Evolutionary conservation across 2,329 filamentous ascomycete species (phyloP).

Genomic region (Botryotinia convoluta): DNA sequence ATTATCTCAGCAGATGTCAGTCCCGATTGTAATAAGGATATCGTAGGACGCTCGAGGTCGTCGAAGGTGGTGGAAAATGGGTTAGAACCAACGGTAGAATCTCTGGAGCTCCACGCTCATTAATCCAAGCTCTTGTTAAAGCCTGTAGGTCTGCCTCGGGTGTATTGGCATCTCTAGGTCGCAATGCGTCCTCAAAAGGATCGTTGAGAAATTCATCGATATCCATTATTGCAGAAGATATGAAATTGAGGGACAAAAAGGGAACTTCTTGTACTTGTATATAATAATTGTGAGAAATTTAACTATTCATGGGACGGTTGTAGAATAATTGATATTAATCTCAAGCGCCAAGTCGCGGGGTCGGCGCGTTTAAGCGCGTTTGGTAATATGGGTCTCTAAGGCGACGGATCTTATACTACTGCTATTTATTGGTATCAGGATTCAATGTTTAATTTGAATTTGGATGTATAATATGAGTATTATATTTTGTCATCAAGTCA

Average conservation of each 20-base stretch:
- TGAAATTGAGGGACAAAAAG: background rate
- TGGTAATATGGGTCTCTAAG: background rate
- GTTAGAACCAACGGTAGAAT: conserved; percentile 65
- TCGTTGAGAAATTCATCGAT: conserved; percentile 52
- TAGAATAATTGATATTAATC: background rate
- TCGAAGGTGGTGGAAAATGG: conserved; percentile 12
- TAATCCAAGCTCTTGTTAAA: conserved; percentile 88
- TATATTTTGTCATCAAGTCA: background rate
- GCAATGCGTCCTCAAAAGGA: conserved; percentile 34
- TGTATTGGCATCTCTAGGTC: conserved; percentile 63
- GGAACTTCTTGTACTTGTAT: background rate
- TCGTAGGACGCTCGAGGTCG: background rate
- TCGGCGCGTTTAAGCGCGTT: background rate
- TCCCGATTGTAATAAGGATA: background rate
- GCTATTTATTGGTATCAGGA: background rate
- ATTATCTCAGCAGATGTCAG: conserved; percentile 20
- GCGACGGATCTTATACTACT: background rate
- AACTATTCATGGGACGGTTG: background rate
- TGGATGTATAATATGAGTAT: background rate
- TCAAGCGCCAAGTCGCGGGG: conserved; percentile 1
- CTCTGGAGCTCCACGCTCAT: conserved; percentile 85
- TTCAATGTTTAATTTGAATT: background rate
- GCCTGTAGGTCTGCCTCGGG: conserved; percentile 70
- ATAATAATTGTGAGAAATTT: background rate
- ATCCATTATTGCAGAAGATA: background rate